These are phyloP conservation scores for Scenedesmus sp. DNA, from an alignment of 163 green algal species.

Conservation along the genomic window DNA sequence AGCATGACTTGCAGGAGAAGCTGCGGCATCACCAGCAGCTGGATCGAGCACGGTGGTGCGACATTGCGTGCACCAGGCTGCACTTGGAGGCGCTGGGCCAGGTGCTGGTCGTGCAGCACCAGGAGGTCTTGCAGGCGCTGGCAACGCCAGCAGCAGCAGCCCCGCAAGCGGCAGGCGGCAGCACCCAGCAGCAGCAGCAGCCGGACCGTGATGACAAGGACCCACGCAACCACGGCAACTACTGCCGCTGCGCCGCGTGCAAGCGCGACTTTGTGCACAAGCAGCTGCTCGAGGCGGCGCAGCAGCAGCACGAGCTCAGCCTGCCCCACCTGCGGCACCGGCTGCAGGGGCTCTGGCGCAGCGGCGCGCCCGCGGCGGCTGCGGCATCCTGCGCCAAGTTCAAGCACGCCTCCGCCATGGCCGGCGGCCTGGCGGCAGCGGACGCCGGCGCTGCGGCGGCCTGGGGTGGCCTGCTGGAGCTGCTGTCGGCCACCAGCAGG, in stretches of 20 bases:
- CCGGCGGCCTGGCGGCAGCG: neutral
- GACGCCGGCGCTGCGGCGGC: neutral
- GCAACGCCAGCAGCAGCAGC: neutral
- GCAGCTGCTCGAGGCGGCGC: too few relatives aligned
- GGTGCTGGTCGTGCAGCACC: neutral
- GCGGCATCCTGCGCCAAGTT: neutral
- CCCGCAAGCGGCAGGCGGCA: too few relatives aligned
- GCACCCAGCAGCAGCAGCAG: too few relatives aligned
- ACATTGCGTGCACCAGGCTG: neutral
- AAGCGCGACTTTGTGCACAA: too few relatives aligned
- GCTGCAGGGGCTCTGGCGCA: neutral
- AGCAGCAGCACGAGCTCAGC: neutral
- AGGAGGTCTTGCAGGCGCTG: neutral
- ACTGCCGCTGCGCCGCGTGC: neutral
- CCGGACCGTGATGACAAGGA: too few relatives aligned
- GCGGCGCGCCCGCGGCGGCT: neutral
- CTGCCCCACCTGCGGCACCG: neutral
- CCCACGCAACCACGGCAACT: neutral
- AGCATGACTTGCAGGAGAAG: neutral
- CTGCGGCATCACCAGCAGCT: neutral
- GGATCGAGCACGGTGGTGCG: neutral
- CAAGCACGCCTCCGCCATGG: neutral
- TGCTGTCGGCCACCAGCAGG: neutral
- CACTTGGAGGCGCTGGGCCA: neutral
- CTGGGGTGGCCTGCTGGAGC: neutral